phyloP scores from a whole-genome alignment of 2,329 filamentous ascomycete species.

The Dactylonectria estremocensis region DNA sequence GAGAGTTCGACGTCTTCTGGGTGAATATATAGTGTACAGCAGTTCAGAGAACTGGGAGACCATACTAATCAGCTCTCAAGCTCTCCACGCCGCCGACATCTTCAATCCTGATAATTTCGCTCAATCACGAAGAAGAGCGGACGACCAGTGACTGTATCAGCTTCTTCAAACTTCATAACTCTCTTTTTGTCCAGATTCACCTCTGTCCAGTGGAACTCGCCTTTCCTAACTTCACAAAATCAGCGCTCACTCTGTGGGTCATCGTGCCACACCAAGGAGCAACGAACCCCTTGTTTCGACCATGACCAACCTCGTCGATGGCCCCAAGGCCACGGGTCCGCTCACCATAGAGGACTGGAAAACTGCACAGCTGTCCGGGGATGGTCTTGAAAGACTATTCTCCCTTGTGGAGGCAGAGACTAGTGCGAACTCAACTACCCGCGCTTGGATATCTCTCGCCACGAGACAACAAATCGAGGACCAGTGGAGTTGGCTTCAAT shows the following conservation, averaged over 20 bases:
- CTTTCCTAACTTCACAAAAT: neutral
- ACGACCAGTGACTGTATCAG: neutral
- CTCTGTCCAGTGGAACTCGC: too few relatives aligned
- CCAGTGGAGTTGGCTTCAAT: slow-evolving; percentile 38
- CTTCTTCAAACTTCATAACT: neutral
- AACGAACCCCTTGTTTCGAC: neutral
- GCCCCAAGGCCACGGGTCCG: neutral
- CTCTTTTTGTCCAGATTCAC: neutral
- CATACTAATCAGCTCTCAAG: neutral
- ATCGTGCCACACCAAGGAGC: neutral
- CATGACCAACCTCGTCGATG: neutral
- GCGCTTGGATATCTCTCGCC: slow-evolving; percentile 53
- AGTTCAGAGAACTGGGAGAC: neutral
- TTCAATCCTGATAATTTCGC: slow-evolving; percentile 8
- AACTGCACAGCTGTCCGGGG: slow-evolving; percentile 41
- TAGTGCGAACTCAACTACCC: slow-evolving; percentile 39
- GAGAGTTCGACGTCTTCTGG: slow-evolving; percentile 1
- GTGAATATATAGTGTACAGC: neutral
- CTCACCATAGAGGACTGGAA: slow-evolving; percentile 48
- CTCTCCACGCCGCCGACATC: neutral
- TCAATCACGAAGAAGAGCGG: neutral
- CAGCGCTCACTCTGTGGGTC: neutral
- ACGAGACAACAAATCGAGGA: slow-evolving; percentile 45
- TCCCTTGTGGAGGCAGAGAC: slow-evolving; percentile 44
- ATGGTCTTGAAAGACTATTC: slow-evolving; percentile 48